These are phyloP conservation scores for Oenanthe javanica DNA, from an alignment of 140 eudicot species.

Conservation along the genomic window DNA sequence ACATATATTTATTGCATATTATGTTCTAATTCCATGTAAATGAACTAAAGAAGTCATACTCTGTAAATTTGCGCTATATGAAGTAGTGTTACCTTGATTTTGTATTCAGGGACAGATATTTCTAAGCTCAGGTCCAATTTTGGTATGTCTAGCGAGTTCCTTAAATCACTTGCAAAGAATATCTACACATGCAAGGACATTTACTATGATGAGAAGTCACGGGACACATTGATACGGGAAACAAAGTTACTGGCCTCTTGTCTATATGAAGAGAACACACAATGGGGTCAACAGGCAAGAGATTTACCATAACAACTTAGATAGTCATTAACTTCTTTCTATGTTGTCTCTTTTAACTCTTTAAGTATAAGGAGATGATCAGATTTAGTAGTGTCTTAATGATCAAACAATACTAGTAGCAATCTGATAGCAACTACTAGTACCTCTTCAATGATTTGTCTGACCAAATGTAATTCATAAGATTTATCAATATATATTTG, in stretches of 20 bases:
- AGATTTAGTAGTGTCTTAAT: not conserved
- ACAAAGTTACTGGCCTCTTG: constrained; percentile 39
- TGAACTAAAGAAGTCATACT: not conserved
- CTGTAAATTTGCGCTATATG: not conserved
- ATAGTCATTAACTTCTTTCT: not conserved
- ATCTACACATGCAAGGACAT: not conserved
- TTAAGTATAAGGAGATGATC: not conserved
- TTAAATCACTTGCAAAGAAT: constrained; percentile 18
- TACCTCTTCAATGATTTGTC: not conserved
- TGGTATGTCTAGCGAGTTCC: constrained; percentile 45
- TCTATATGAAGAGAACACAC: constrained; percentile 39
- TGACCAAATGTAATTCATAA: not conserved
- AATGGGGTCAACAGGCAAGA: constrained; percentile 56
- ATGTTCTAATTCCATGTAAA: not conserved
- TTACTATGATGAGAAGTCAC: constrained; percentile 19
- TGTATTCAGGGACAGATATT: not conserved
- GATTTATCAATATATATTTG: not conserved
- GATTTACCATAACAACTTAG: not conserved
- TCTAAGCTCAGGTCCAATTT: constrained; percentile 4
- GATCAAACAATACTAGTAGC: not conserved
- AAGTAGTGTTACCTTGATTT: not conserved
- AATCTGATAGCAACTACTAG: not conserved
- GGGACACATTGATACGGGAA: not conserved
- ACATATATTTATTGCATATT: not conserved
- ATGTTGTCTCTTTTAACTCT: not conserved